These are phyloP conservation scores for Geum urbanum DNA, from an alignment of 306 rosid species.

Conservation along the genomic window DNA sequence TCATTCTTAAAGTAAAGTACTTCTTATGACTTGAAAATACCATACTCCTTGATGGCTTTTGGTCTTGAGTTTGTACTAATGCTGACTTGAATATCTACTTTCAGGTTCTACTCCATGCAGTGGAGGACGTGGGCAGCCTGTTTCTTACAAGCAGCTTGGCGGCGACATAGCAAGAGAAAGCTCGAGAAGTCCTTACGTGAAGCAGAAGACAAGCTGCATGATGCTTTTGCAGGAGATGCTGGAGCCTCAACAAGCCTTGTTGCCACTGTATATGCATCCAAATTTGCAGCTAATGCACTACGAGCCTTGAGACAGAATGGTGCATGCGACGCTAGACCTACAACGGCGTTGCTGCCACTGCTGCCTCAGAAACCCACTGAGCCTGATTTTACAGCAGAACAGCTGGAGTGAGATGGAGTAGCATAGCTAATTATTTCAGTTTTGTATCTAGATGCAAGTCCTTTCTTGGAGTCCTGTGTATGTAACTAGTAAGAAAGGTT, in stretches of 20 bases:
- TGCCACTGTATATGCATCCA: constrained; percentile 64
- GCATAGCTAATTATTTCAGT: not conserved
- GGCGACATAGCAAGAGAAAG: constrained; percentile 47
- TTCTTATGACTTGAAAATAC: not conserved
- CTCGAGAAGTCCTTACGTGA: constrained; percentile 41
- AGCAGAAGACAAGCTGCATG: constrained; percentile 47
- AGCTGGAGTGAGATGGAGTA: constrained; percentile 7
- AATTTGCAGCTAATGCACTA: constrained; percentile 46
- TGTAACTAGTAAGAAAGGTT: not conserved
- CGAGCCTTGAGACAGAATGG: constrained; percentile 35
- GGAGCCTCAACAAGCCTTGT: constrained; percentile 41
- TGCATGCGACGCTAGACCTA: constrained; percentile 13
- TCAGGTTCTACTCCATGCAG: constrained; percentile 70
- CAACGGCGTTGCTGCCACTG: constrained; percentile 37
- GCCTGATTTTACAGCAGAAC: constrained; percentile 50
- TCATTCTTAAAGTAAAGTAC: not conserved
- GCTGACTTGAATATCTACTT: not conserved
- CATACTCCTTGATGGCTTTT: not conserved
- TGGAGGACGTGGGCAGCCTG: constrained; percentile 80
- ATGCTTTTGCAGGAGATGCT: constrained; percentile 34
- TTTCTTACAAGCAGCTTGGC: constrained; percentile 76
- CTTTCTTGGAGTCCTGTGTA: not conserved
- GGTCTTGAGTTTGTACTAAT: not conserved
- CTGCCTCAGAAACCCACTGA: constrained; percentile 69
- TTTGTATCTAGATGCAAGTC: not conserved